Conservation (phyloP, 1,284 basidiomycete genomes). For the Apiotrichum mycotoxinovorans region DNA sequence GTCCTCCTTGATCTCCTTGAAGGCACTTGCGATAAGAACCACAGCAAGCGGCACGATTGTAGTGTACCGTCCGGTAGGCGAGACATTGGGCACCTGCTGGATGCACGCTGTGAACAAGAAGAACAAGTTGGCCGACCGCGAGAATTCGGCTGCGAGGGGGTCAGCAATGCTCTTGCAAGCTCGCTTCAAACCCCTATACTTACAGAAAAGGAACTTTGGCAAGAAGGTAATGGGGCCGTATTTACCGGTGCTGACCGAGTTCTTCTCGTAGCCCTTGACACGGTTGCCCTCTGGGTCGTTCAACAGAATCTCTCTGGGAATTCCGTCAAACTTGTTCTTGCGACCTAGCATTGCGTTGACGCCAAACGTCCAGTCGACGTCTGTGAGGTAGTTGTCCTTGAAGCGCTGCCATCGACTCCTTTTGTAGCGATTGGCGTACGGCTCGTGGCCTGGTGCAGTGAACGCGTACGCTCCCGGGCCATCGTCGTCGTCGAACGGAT, state of each 20-base stretch:
- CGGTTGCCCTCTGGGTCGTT: constrained; percentile 60
- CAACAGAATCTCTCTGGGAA: constrained; percentile 59
- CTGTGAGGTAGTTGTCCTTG: constrained; percentile 42
- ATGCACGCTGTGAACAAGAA: constrained; percentile 98
- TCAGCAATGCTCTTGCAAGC: not conserved
- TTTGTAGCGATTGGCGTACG: constrained; percentile 24
- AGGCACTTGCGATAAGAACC: constrained; percentile 90
- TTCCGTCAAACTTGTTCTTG: constrained; percentile 44
- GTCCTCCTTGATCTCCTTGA: constrained; percentile 96
- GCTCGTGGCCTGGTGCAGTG: constrained; percentile 29
- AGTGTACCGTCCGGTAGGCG: constrained; percentile 91
- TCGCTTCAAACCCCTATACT: too few species aligned
- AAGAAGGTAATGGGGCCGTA: constrained; percentile 86
- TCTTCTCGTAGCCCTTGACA: constrained; percentile 63
- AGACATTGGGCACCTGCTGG: constrained; percentile 96
- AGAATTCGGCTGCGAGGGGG: constrained; percentile 32
- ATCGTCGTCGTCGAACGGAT: constrained; percentile 45
- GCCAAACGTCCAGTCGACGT: constrained; percentile 48
- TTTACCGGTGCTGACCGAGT: constrained; percentile 92
- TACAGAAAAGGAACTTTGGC: constrained; percentile 89
- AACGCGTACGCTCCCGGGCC: constrained; percentile 43
- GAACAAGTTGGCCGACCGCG: constrained; percentile 97
- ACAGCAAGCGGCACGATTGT: constrained; percentile 88
- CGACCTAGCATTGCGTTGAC: constrained; percentile 40
- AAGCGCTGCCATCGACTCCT: constrained; percentile 35